Evolutionary conservation across 495 filamentous ascomycete genomes (phyloP).

Genomic region (Aspergillus sclerotioniger): DNA sequence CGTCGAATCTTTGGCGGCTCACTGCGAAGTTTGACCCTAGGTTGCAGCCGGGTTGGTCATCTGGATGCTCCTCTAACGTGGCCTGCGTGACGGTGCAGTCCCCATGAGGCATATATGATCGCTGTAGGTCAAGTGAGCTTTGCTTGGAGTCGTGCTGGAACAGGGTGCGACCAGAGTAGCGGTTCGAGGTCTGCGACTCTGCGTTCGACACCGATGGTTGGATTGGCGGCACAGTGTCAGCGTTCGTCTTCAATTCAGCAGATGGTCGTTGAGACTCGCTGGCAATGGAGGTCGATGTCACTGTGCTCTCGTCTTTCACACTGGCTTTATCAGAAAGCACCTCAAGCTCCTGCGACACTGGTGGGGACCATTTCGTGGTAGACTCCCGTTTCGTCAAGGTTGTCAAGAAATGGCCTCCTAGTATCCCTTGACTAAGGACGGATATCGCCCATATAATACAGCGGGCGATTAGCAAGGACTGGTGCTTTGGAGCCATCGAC

Average conservation of each 20-base stretch:
- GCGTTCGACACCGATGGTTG: slow-evolving; percentile 23
- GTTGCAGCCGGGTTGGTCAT: slow-evolving; percentile 17
- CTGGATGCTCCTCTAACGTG: neutral
- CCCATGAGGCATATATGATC: slow-evolving; percentile 17
- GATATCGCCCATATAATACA: slow-evolving; percentile 37
- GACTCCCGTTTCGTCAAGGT: slow-evolving; percentile 16
- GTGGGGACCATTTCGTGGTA: slow-evolving; percentile 25
- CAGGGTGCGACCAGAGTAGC: slow-evolving; percentile 38
- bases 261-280: slow-evolving; percentile 15
- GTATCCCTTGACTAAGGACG: slow-evolving; percentile 32
- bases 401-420: slow-evolving; percentile 32
- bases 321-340: slow-evolving; percentile 19
- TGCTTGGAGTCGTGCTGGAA: slow-evolving; percentile 27
- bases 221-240: slow-evolving; percentile 5
- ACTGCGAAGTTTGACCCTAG: slow-evolving; percentile 3
- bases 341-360: slow-evolving; percentile 32
- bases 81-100: slow-evolving; percentile 15
- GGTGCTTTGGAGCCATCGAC: slow-evolving; percentile 1
- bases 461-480: slow-evolving; percentile 27
- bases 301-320: slow-evolving; percentile 9
- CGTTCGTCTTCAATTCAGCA: slow-evolving; percentile 11
- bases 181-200: slow-evolving; percentile 32
- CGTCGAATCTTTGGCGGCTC: slow-evolving; percentile 11
- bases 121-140: slow-evolving; percentile 28
- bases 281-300: slow-evolving; percentile 13